Evolutionary conservation across 2,329 filamentous ascomycete genomes (phyloP), one percentile per base, ranked within the genome.

Genomic region (Endoconidiophora laricicola): DNA sequence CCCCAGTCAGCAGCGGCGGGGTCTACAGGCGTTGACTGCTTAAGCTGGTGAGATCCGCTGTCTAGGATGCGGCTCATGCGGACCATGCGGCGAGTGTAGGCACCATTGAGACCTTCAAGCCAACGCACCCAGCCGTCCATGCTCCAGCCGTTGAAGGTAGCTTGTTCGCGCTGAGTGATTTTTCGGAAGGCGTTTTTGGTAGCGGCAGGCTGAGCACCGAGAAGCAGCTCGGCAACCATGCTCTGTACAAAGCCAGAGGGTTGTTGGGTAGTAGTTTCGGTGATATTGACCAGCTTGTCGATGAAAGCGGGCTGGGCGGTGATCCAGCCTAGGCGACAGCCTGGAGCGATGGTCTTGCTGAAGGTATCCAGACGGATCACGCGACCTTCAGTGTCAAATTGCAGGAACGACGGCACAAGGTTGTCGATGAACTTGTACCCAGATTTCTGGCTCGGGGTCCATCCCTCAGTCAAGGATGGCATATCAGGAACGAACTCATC

Each of bases 351-450:
- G 0, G 86, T 93, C 67, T 96, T 95, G 60, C 84, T 91, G 63
- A 95, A 95, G 1, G 88, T 94, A 63, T 95, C 90, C 2, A 95
- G 73, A 44, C 88, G 81, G 52, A 95, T 73, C 40, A 95, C 88
- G 36, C 90, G 81, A 52, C 90, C 90, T 58, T 94, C 83, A 18
- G 76, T 74, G 61, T 95, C 90, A 50, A 95, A 63, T 54, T 73
- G 81, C 41, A 95, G 69, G 63, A 85, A 94, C 0, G 84, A 91
- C 0, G 86, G 87, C 3, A 81, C 78, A 9, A 95, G 74, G 2
- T 81, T 85, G 66, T 94, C 86, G 50, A 95, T 68, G 65, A 88
- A 95, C 1, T 73, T 67, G 58, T 79, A 90, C 7, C 86, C 86
- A 0, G 79, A 70, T 3, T 68, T 62, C 48, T 65, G 66, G 20